Conservation (phyloP, 1,139 yeast species). For the Debaryomyces udenii region DNA sequence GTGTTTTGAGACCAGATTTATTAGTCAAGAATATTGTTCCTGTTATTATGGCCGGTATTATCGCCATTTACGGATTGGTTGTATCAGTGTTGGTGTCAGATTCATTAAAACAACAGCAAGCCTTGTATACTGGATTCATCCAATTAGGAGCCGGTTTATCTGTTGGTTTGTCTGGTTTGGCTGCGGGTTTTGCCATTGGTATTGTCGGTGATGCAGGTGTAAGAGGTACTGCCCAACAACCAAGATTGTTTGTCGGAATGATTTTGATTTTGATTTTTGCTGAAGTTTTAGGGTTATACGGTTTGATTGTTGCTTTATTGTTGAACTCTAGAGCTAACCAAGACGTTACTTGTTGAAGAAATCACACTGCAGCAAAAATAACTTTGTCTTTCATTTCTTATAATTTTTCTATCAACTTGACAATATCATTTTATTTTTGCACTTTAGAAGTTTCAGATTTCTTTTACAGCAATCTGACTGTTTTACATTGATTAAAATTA, state of each 20-base stretch:
- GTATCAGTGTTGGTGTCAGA: slow-evolving; percentile 95
- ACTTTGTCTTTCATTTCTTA: slow-evolving; percentile 12
- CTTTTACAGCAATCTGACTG: slow-evolving; percentile 4
- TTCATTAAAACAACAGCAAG: slow-evolving; percentile 85
- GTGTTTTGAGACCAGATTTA: slow-evolving; percentile 95
- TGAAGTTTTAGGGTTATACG: slow-evolving; percentile 95
- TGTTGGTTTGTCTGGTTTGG: slow-evolving; percentile 95
- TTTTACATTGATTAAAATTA: slow-evolving; percentile 5
- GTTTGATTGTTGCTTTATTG: slow-evolving; percentile 94
- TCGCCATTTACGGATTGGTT: slow-evolving; percentile 97
- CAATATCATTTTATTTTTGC: slow-evolving; percentile 4
- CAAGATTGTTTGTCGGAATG: slow-evolving; percentile 91
- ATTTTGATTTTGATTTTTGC: slow-evolving; percentile 96
- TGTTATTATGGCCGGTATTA: slow-evolving; percentile 99
- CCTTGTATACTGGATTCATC: slow-evolving; percentile 95
- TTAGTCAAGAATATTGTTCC: slow-evolving; percentile 90
- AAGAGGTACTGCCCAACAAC: slow-evolving; percentile 94
- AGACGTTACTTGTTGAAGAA: slow-evolving; percentile 73
- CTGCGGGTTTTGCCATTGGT: slow-evolving; percentile 98
- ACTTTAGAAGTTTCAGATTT: slow-evolving; percentile 8
- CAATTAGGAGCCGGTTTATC: slow-evolving; percentile 98
- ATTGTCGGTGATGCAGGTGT: slow-evolving; percentile 99
- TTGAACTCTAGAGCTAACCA: slow-evolving; percentile 97
- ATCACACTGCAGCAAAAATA: slow-evolving; percentile 5
- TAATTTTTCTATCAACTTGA: slow-evolving; percentile 9